Evolutionary conservation across 192 early-diverging fungal species (phyloP), one percentile per base, ranked within the genome.

Genomic region (Powellomyces hirtus): DNA sequence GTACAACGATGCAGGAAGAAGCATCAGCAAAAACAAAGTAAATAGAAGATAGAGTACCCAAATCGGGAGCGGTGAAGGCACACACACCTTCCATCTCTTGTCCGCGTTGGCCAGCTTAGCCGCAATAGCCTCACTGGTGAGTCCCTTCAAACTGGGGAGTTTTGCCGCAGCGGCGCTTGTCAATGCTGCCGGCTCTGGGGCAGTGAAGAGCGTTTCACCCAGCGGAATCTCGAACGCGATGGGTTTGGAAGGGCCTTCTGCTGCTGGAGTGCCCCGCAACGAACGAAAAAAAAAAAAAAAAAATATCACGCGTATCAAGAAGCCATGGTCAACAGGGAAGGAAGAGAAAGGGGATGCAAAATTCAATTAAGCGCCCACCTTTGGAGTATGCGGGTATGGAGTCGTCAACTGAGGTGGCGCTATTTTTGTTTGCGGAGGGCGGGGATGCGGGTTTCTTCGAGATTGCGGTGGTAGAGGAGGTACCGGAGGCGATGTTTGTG

Each of bases 181-280:
- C 2, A 66, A 51, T 14, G 59, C 63, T 8, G 63, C 73, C 20
- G 57, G 52, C 16, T 58, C 36, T 29, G 52, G 20, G 1, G 38
- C 14, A 24, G 27, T 37, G 37, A 65, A 64, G 42, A 73, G 51
- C 38, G 20, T 29, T 2, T 57, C 57, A 62, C 74, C 81, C 18
- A 83, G 68, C 22, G 81, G 81, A 61, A 83, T 83, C 51, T 83
- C 81, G 49, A 83, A 83, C n/a, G 81, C 73, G 29, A 83, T 72
- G 8, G 81, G 74, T 64, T 75, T 70, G 7, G 24, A 20, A 13
- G 67, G 67, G 0, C 35, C 33, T 49, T 59, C 49, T 31, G 59
- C 51, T 61, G 62, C 35, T 40, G 38, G 53, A 29, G 53, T 27
- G 53, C 2, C 27, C 5, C 53, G 53, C n/a, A 16, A 24, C n/a